Evolutionary conservation across 805 yeast species (phyloP), one percentile per base, ranked within the genome.

Genomic region (Yamadazyma sp.): DNA sequence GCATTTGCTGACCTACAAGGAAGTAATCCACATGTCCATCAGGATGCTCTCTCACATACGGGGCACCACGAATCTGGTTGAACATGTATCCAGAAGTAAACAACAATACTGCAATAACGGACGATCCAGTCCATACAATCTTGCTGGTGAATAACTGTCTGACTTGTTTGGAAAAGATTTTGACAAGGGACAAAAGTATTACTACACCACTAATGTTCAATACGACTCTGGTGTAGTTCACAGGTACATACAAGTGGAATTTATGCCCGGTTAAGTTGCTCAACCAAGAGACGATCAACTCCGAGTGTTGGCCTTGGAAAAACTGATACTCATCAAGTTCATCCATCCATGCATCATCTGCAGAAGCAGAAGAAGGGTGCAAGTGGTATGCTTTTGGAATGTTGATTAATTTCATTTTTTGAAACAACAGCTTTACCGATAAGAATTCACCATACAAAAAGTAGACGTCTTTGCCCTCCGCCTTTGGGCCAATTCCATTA

Each of bases 71-170:
- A 46, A 93, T 93, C 48, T 77, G 75, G 59, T 88, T 90, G 74
- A 80, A 93, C 99, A 93, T 93, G 64, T 89, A 84, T 12, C 99
- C 99, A 6, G 91, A 71, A 32, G 77, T 79, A 70, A 90, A 85
- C 49, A 89, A 64, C 42, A 90, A 66, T 24, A 86, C 73, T 13
- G 75, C 50, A 40, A 84, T 65, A n/a, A 85, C 67, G 3, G 85
- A 73, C 8, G 75, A 30, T 2, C 79, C 75, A 29, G 85, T 83
- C 97, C 98, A 93, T 26, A 85, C 53, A 33, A 74, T 63, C 49
- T 72, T 80, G 27, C 78, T 73, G 17, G 65, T 60, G 9, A 79
- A 30, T 5, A 85, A 33, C 11, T 59, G 46, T 2, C 48, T 26
- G 12, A 46, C 12, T 16, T 67, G 53, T 5, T 37, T 40, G 32